Evolutionary conservation across 2,329 filamentous ascomycete genomes (phyloP).

Genomic region (Diaporthe velutina): DNA sequence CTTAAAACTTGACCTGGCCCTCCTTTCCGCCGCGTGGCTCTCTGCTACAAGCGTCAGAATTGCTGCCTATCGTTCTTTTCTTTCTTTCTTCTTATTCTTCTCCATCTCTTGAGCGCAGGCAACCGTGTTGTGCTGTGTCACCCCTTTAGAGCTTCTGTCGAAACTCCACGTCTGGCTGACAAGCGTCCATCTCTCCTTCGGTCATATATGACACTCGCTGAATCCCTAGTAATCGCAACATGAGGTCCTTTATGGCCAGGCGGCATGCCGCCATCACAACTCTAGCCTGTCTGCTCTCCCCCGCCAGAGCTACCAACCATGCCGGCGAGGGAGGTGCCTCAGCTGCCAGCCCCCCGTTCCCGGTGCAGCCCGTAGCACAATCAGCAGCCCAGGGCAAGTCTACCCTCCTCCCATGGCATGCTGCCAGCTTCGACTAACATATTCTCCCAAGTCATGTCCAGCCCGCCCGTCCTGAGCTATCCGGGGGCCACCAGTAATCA

Average conservation of each 20-base stretch:
- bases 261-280: constrained; percentile 24
- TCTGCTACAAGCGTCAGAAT: constrained; percentile 1
- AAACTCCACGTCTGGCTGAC: neutral
- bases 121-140: neutral
- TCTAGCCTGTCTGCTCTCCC: constrained; percentile 36
- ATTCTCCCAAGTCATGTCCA: constrained; percentile 25
- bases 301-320: neutral
- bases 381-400: constrained; percentile 19
- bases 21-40: neutral
- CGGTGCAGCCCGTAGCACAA: constrained; percentile 24
- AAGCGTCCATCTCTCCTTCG: neutral
- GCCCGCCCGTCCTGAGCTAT: constrained; percentile 31
- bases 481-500: constrained; percentile 20
- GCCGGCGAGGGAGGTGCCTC: constrained; percentile 42
- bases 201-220: constrained; percentile 4
- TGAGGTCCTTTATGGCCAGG: neutral
- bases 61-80: constrained; percentile 27
- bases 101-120: neutral
- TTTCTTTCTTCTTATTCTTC: neutral
- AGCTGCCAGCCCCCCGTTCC: constrained; percentile 40
- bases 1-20: constrained; percentile 32
- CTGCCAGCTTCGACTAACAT: neutral
- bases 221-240: neutral
- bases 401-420: neutral
- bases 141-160: neutral